Evolutionary conservation across 306 rosid genomes (phyloP).

Genomic region (Dryas drummondii): DNA sequence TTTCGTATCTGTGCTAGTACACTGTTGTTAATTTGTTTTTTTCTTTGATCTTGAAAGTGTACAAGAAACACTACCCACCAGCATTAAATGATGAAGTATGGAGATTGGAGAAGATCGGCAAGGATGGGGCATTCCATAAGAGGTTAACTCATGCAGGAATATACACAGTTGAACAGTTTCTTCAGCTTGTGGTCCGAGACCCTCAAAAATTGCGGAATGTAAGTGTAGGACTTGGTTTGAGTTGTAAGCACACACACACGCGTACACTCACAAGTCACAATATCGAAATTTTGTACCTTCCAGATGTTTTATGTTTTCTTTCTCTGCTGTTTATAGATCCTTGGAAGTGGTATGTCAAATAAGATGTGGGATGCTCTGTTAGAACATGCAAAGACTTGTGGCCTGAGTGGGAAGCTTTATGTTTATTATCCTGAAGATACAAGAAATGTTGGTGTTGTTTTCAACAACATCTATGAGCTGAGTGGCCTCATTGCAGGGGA

Average conservation of each 20-base stretch:
- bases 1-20: constrained; percentile 12
- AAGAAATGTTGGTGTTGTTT: constrained; percentile 83
- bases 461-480: constrained; percentile 84
- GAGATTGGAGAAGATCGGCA: constrained; percentile 98
- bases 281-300: constrained; percentile 15
- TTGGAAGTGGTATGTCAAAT: constrained; percentile 99
- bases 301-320: constrained; percentile 25
- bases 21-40: not conserved
- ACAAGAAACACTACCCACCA: constrained; percentile 99
- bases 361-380: constrained; percentile 99
- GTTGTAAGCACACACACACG: not conserved
- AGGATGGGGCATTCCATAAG: constrained; percentile 99
- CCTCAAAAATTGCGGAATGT: constrained; percentile 71
- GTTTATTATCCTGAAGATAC: constrained; percentile 92
- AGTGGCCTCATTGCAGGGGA: constrained; percentile 84
- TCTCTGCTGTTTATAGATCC: constrained; percentile 60
- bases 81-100: constrained; percentile 82
- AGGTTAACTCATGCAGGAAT: constrained; percentile 59
- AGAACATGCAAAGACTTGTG: constrained; percentile 97
- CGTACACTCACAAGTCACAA: no score
- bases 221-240: constrained; percentile 38
- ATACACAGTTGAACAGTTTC: constrained; percentile 73
- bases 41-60: constrained; percentile 54
- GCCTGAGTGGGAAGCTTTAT: constrained; percentile 77
- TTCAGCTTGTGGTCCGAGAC: constrained; percentile 83